Conservation (phyloP, 1,139 yeast species). For the Kodamaea derodonti region DNA sequence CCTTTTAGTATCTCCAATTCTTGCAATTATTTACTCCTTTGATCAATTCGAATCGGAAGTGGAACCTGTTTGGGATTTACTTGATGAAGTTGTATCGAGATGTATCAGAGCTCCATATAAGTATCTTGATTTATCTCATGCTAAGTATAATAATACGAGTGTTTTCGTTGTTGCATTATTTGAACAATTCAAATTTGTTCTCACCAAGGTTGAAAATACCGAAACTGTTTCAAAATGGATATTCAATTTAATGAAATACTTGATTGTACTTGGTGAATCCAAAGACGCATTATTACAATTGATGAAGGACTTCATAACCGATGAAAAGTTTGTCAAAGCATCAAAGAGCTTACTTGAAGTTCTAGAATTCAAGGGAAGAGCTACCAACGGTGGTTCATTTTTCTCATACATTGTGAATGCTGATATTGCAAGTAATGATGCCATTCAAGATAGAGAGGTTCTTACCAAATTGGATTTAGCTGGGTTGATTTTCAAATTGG, state of each 20-base stretch:
- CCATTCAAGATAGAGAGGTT: constrained; percentile 30
- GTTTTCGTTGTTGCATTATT: constrained; percentile 63
- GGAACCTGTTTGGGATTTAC: constrained; percentile 43
- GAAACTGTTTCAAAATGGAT: constrained; percentile 43
- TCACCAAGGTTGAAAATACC: constrained; percentile 7
- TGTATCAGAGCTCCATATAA: constrained; percentile 74
- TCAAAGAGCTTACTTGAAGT: constrained; percentile 5
- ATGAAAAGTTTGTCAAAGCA: constrained; percentile 8
- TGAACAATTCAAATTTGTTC: constrained; percentile 68
- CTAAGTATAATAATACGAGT: constrained; percentile 42
- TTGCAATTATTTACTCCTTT: constrained; percentile 40
- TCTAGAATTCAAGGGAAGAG: constrained; percentile 1
- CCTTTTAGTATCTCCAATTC: constrained; percentile 41
- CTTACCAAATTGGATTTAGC: constrained; percentile 45
- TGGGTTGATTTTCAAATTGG: constrained; percentile 38
- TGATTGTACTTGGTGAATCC: constrained; percentile 56
- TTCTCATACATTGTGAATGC: constrained; percentile 21
- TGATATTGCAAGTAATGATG: constrained; percentile 17
- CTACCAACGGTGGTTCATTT: constrained; percentile 10
- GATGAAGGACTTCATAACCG: constrained; percentile 18
- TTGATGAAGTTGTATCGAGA: constrained; percentile 75
- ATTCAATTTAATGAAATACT: constrained; percentile 36
- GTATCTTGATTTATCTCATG: constrained; percentile 64
- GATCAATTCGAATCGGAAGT: constrained; percentile 5
- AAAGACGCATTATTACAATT: constrained; percentile 24